Evolutionary conservation across 2,329 filamentous ascomycete species (phyloP), one percentile per base, ranked within the genome.

Genomic region (Malbranchea zuffiana): DNA sequence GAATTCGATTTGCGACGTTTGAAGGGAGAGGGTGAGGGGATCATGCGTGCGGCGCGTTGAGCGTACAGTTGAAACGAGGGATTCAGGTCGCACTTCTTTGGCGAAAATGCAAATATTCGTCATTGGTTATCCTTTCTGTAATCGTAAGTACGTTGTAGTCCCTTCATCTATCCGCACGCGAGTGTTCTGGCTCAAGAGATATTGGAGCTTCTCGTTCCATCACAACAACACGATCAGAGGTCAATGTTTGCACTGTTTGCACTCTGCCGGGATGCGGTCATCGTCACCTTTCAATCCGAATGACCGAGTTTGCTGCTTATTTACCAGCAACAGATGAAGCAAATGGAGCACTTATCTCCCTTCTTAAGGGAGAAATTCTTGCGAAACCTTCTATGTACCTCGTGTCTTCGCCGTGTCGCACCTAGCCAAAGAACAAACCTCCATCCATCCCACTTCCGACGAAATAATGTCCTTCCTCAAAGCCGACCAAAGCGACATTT

Each of bases 1-100:
- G 74, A 71, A 42, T 75, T 78, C 15, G 67, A 75, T 52, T 75
- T 77, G 50, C 75, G 71, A 52, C 75, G 67, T 57, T 82, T 82
- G 4, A 73, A 63, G 31, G 75, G 71, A 17, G 75, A 74, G 38
- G 75, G 71, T 18, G 75, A 74, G 38, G 67, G 62, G 44, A 75
- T 71, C 68, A 72, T 71, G 43, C 42, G 32, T 34, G 12, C 26
- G 32, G 35, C 30, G 37, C 36, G 38, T 46, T 26, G 12, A 6
- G n/a, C n/a, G n/a, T n/a, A n/a, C n/a, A n/a, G n/a, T n/a, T n/a
- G n/a, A n/a, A n/a, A n/a, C n/a, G n/a, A 12, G 7, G 13, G 3
- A 16, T 10, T 16, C 13, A 3, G 5, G n/a, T 24, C n/a, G n/a
- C n/a, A n/a, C n/a, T n/a, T n/a, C n/a, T n/a, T n/a, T n/a, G n/a